Base-by-base conservation (phyloP, 1,139 yeast species). In the Debaryomycetaceae sp. region DNA sequence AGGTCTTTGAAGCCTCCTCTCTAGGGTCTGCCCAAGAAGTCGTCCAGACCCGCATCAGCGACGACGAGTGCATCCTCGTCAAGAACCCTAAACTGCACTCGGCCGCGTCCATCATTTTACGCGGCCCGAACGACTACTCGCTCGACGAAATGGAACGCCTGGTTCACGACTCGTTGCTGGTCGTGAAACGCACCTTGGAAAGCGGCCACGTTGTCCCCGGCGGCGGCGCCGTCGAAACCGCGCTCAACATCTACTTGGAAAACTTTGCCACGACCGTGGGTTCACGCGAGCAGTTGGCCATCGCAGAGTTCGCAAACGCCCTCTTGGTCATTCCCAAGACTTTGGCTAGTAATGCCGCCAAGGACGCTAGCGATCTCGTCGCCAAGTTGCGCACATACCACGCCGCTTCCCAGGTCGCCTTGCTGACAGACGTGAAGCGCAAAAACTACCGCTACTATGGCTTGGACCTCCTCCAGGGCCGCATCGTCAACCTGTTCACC, bases 91-190 rank as follows among this genome's bases (percentile, higher is more conserved):
- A 83, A 50, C 90, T 86, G 32, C 96, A 86, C 55, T 81, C 95
- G 8, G 78, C 96, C 1, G 72, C 94, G 12, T 87, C 97, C 5
- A 83, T 92, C 41, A 78, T 92, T 39, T 68, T 92, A 43, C 77
- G 99, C 56, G 99, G 99, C 33, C 79, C 98, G 35, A 92, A 92
- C 54, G 98, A 90, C 54, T 90, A 80, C 55, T 80, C 94, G 26
- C 68, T 92, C 41, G 99, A 92, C 55, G 99, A 92, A 62, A 90
- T 92, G 97, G 96, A 92, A 61, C 75, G 99, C 56, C 83, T 95
- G 2, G 58, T 92, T 35, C 96, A 86, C 49, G 99, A 92, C 54
- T 83, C 98, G 2, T 67, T 92, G 43, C 78, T 87, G 27, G 98
- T 90, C 23, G 95, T 92, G 27, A 92, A 92, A 63, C 77, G 98